Evolutionary conservation across 2,329 filamentous ascomycete species (phyloP).

Genomic region (Colletotrichum cuscutae): DNA sequence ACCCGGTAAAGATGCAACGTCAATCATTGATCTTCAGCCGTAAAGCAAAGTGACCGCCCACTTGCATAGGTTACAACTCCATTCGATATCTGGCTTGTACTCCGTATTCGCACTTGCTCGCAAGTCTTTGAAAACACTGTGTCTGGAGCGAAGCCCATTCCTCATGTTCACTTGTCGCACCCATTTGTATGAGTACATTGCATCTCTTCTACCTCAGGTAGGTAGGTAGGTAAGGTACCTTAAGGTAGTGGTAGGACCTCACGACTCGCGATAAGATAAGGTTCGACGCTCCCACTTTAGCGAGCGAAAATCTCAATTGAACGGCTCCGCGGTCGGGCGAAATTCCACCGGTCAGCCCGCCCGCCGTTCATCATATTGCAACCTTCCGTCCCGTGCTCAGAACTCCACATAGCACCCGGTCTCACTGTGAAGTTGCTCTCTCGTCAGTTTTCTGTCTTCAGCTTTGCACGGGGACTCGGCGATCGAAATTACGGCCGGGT

Average conservation of each 20-base stretch:
- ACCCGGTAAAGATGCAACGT: neutral
- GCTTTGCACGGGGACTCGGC: neutral
- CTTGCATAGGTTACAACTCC: neutral
- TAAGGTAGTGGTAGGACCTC: neutral
- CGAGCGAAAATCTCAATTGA: slow-evolving; percentile 22
- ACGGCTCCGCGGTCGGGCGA: neutral
- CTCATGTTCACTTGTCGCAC: neutral
- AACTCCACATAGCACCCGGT: slow-evolving; percentile 1
- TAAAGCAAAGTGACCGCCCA: neutral
- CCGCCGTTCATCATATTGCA: neutral
- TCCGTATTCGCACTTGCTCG: neutral
- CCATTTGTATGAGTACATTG: neutral
- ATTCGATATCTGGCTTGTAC: neutral
- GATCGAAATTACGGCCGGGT: neutral
- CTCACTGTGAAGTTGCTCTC: neutral
- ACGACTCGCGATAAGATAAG: slow-evolving; percentile 19
- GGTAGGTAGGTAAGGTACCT: too few relatives aligned
- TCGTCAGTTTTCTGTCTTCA: neutral
- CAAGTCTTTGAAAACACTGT: neutral
- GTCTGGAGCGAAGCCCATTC: too few relatives aligned
- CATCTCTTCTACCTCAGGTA: neutral
- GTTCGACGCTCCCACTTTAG: neutral
- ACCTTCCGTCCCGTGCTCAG: neutral
- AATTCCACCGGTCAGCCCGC: slow-evolving; percentile 12
- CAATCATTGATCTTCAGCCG: neutral